phyloP scores from a whole-genome alignment of 2,329 filamentous ascomycete species.

The Arthrocladium fulminans region DNA sequence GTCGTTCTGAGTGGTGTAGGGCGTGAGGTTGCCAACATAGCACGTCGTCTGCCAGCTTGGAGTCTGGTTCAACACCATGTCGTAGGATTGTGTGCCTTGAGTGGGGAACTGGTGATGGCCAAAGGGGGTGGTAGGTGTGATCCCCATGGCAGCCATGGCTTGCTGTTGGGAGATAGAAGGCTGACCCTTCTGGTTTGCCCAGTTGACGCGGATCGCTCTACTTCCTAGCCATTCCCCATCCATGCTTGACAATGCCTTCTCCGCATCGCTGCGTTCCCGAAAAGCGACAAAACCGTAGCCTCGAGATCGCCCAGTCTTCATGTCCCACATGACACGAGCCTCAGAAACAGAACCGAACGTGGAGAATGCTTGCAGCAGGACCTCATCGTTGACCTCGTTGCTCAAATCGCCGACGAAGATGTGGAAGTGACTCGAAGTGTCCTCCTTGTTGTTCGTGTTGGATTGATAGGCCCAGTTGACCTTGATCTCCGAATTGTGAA shows the following conservation, averaged over 20 bases:
- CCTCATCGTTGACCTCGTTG: conserved; percentile 97
- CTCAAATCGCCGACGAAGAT: conserved; percentile 97
- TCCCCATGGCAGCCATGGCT: conserved; percentile 93
- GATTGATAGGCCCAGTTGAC: conserved; percentile 99
- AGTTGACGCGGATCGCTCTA: conserved; percentile 97
- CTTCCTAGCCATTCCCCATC: conserved; percentile 98
- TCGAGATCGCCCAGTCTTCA: conserved; percentile 97
- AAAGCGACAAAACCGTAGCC: conserved; percentile 98
- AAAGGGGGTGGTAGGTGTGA: conserved; percentile 93
- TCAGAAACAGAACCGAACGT: conserved; percentile 94
- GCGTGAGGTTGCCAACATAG: conserved; percentile 95
- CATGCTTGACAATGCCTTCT: conserved; percentile 95
- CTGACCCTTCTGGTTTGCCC: conserved; percentile 99
- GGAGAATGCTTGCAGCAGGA: conserved; percentile 86
- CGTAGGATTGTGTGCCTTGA: conserved; percentile 92
- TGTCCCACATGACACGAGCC: conserved; percentile 99
- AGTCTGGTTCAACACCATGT: conserved; percentile 92
- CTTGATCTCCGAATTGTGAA: conserved; percentile 95
- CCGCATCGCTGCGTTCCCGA: conserved; percentile 84
- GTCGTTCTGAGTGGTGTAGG: conserved; percentile 93
- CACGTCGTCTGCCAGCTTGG: conserved; percentile 97
- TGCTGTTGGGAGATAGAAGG: conserved; percentile 97
- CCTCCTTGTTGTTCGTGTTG: conserved; percentile 87
- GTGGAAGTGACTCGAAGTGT: conserved; percentile 96
- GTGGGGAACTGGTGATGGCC: conserved; percentile 97